Evolutionary conservation across 805 yeast genomes (phyloP), one percentile per base, ranked within the genome.

Genomic region (Hanseniaspora vineae): DNA sequence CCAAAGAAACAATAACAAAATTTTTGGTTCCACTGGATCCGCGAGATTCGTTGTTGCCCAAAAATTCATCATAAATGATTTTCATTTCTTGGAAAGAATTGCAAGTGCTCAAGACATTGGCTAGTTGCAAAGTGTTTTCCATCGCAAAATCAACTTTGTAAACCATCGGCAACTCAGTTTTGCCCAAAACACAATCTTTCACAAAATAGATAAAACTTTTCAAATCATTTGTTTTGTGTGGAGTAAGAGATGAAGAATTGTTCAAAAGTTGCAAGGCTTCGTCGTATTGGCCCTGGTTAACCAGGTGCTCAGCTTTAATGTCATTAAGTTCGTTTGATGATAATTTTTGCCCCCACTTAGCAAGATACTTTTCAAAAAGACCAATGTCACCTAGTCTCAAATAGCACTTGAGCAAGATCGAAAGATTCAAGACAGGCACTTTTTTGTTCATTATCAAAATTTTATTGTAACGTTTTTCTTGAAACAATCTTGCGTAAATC

Each of bases 51-150:
- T 10, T 33, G 11, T 19, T 4, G n/a, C 8, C 15, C 39, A 46
- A 31, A 43, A 39, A 15, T 20, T 23, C 23, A 29, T n/a, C 13
- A 19, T 45, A 52, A 32, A 51, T 48, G 12, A 54, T 46, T 14
- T 53, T 49, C 42, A 46, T 44, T 31, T 60, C 57, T 35, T 53
- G 53, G 19, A 52, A 51, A 2, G 56, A 49, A 2, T 55, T 48
- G 35, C 54, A 56, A 9, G 56, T 40, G 5, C 62, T 58, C 40
- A 62, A 45, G 10, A 55, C 45, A 46, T 62, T 61, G 4, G 62
- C 58, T 3, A 61, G 51, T 40, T 62, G 65, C 32, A 59, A 40
- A 10, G 58, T 53, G 39, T 55, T 59, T 42, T 58, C 55, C 1
- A 62, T 55, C 14, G 39, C 35, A 35, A 10, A 17, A 37, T 37